Evolutionary conservation across 2,329 filamentous ascomycete species (phyloP).

Genomic region (Pseudocercospora fijiensis): DNA sequence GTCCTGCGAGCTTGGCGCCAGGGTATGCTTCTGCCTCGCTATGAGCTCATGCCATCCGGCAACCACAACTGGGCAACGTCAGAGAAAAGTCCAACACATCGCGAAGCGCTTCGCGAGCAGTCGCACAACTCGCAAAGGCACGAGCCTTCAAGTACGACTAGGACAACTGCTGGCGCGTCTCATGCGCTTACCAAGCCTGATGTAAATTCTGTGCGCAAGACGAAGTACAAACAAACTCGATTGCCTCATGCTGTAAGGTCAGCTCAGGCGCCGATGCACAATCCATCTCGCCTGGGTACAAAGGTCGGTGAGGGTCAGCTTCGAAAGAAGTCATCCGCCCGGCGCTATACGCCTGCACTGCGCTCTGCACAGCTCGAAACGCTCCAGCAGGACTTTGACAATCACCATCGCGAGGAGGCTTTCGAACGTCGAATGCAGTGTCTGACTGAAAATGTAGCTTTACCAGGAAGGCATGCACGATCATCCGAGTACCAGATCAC

Average conservation of each 20-base stretch:
- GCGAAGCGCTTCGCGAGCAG: background rate
- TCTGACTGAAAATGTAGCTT: conserved; percentile 31
- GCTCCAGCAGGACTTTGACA: conserved; percentile 42
- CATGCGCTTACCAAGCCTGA: background rate
- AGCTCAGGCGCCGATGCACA: background rate
- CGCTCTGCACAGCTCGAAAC: conserved; percentile 46
- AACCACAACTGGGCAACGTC: background rate
- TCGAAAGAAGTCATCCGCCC: background rate
- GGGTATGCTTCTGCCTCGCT: conserved; percentile 38
- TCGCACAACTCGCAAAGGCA: background rate
- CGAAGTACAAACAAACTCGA: background rate
- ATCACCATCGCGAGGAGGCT: conserved; percentile 38
- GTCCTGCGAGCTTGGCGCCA: conserved; percentile 53
- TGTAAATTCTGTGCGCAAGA: background rate
- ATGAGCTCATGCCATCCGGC: background rate
- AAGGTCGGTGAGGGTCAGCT: background rate
- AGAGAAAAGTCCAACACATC: background rate
- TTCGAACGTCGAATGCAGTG: conserved; percentile 39
- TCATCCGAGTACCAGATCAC: conserved; percentile 35
- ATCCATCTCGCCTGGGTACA: background rate
- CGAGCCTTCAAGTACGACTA: background rate
- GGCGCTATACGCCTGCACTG: background rate
- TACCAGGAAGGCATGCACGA: conserved; percentile 13
- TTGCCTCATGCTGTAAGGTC: background rate
- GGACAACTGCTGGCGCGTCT: background rate